A percentile compares a stretch with the other conserved stretches of the same genome.
Conservation (phyloP, 2,329 filamentous ascomycete species). For the Talaromyces atroroseus region DNA sequence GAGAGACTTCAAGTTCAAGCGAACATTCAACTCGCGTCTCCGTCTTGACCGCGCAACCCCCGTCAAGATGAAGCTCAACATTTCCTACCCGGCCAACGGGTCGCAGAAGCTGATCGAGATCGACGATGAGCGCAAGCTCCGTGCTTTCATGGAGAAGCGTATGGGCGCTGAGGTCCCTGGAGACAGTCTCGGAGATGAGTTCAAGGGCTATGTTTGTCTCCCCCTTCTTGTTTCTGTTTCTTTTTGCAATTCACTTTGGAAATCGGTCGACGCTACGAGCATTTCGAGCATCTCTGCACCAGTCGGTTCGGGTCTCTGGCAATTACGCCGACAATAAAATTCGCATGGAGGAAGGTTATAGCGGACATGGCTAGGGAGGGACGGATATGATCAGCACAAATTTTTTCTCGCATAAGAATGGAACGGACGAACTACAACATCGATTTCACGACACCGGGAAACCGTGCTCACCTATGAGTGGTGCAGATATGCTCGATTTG, state of each 20-base stretch:
- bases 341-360: not conserved
- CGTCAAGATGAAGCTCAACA: slow-evolving; percentile 71
- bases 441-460: not conserved
- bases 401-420: not conserved
- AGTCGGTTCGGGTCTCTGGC: not conserved
- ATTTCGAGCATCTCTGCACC: slow-evolving; percentile 1
- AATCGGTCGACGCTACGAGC: not conserved
- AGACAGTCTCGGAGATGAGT: slow-evolving; percentile 96
- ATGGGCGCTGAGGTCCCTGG: slow-evolving; percentile 71
- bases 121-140: slow-evolving; percentile 98
- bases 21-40: slow-evolving; percentile 36
- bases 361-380: not conserved
- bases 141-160: slow-evolving; percentile 97
- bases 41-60: slow-evolving; percentile 44
- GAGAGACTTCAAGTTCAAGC: slow-evolving; percentile 14
- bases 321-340: not conserved
- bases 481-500: not conserved
- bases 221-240: not conserved
- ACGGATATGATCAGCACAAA: not conserved
- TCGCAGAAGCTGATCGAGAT: slow-evolving; percentile 99
- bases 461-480: not conserved
- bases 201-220: slow-evolving; percentile 76
- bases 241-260: not conserved
- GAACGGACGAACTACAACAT: not conserved
- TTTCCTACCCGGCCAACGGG: slow-evolving; percentile 96